These are phyloP conservation scores for Populus pruinosa DNA, from an alignment of 345 rosid genomes.

Conservation along the genomic window DNA sequence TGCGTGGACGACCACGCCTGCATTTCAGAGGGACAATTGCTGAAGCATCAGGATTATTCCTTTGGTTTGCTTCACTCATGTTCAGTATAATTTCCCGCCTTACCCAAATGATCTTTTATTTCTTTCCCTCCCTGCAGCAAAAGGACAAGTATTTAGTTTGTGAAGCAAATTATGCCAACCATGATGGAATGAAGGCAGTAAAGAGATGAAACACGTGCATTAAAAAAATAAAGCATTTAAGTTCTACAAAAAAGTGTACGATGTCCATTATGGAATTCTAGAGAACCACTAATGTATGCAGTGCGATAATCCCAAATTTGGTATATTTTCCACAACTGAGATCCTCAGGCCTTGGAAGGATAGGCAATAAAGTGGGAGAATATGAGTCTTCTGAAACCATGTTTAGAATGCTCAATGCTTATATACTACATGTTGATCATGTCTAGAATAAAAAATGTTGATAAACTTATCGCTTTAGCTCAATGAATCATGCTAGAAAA, in stretches of 20 bases:
- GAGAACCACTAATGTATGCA: background rate
- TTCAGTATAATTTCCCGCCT: conserved; percentile 14
- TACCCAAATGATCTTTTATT: conserved; percentile 1
- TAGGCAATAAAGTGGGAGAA: no score
- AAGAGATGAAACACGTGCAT: background rate
- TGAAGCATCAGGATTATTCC: conserved; percentile 36
- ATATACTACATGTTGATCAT: no score
- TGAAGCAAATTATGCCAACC: conserved; percentile 4
- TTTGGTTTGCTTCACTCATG: conserved; percentile 50
- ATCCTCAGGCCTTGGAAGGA: background rate
- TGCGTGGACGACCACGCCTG: conserved; percentile 86
- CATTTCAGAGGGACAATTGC: conserved; percentile 52
- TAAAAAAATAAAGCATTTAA: background rate
- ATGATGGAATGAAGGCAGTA: background rate
- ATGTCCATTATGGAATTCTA: background rate
- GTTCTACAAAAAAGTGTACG: background rate
- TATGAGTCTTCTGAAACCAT: no score
- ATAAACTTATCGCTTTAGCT: no score
- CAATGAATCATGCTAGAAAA: no score
- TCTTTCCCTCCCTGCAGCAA: conserved; percentile 19
- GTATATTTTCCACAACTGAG: background rate
- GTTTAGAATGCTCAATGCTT: no score
- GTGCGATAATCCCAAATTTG: background rate
- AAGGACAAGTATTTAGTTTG: background rate
- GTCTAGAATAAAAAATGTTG: no score